Base-by-base conservation (phyloP, 331 rosid species). In the Stylosanthes scabra region DNA sequence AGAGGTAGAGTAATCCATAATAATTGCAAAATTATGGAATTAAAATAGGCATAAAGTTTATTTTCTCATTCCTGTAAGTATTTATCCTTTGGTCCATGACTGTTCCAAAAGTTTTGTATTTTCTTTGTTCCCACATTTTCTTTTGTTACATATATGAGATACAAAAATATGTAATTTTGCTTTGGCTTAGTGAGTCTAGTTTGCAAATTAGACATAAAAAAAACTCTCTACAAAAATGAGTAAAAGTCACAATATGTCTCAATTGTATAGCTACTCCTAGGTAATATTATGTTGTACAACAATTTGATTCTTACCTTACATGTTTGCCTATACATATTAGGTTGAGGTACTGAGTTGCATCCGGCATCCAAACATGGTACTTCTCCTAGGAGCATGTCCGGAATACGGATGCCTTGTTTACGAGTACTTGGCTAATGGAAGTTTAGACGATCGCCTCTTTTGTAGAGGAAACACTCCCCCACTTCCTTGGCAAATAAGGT, bases 361-460 rank as follows among this genome's bases (percentile, higher is more conserved):
- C 46, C 69, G 98, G 63, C 98, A 93, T 82, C 98, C 98, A 1
- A 87, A 93, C 90, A 93, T 93, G 97, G 97, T 93, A 74, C 98
- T 93, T 42, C 97, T 93, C 64, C 78, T 93, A 0, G 98, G 98
- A 71, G 98, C 96, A 40, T 93, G 98, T 73, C 98, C 97, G 0
- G 98, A 93, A 41, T 90, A 89, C 10, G 98, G 97, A 28, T 93
- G 97, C 83, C 84, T 93, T 28, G 97, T 93, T 13, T 93, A 93
- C 2, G 98, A 93, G 88, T 66, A 74, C 87, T 86, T 93, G 97
- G 80, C 87, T 0, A 86, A 82, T 6, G 97, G 98, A 75, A 93
- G 98, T 84, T 79, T 93, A 54, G 98, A 93, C 1, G 98, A 91
- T 46, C 41, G 93, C 42, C 93, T 93, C 15, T 86, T 93, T 64